Evolutionary conservation across 208 protist species (phyloP).

Genomic region (Trypanosoma cruzi): DNA sequence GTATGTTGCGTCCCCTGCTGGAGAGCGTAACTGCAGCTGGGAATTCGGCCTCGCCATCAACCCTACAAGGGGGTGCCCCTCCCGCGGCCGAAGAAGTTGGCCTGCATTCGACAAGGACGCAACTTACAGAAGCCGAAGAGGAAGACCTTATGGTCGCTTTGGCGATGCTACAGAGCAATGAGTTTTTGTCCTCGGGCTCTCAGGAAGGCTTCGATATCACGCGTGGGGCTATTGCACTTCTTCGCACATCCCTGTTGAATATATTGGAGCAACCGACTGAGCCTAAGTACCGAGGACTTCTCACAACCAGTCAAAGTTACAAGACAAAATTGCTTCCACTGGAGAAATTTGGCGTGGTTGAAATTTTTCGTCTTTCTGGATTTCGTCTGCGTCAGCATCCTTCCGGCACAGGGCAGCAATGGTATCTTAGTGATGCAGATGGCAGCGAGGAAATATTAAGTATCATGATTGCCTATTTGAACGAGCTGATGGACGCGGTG

Average conservation of each 20-base stretch:
- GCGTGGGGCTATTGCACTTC: constrained; percentile 38
- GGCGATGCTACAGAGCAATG: constrained; percentile 76
- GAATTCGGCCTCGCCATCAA: neutral
- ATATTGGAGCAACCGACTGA: constrained; percentile 56
- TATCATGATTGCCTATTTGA: constrained; percentile 41
- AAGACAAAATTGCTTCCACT: constrained; percentile 56
- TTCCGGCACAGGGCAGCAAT: constrained; percentile 45
- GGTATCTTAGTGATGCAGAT: constrained; percentile 58
- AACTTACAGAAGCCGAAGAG: constrained; percentile 59
- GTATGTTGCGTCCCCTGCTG: constrained; percentile 79
- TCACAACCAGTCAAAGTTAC: constrained; percentile 62
- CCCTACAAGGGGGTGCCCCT: neutral
- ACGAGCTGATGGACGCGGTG: constrained; percentile 34
- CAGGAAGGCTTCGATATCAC: constrained; percentile 44
- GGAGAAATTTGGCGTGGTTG: constrained; percentile 56
- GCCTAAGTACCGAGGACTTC: constrained; percentile 59
- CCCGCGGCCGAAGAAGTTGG: neutral
- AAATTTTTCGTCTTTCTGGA: constrained; percentile 62
- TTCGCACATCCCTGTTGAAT: constrained; percentile 50
- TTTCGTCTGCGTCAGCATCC: constrained; percentile 55
- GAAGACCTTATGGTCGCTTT: constrained; percentile 56
- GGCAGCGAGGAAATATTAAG: constrained; percentile 51
- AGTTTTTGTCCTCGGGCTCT: constrained; percentile 38
- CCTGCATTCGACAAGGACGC: constrained; percentile 32
- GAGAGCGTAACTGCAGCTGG: constrained; percentile 36